Evolutionary conservation across 1,139 yeast genomes (phyloP).

Genomic region (Magnusiomyces suaveolens): DNA sequence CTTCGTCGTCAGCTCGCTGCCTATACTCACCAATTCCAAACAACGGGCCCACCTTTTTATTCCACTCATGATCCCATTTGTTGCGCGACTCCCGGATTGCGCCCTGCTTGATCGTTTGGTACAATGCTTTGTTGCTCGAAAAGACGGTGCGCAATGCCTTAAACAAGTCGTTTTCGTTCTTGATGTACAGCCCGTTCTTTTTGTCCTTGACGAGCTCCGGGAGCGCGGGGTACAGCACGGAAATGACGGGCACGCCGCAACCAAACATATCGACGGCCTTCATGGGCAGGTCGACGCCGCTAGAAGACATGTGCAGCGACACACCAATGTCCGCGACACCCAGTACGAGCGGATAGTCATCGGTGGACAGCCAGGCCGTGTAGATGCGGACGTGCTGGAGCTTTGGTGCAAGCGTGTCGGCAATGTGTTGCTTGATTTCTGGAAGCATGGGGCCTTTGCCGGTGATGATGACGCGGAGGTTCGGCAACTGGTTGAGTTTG

Average conservation of each 20-base stretch:
- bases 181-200: constrained; percentile 39
- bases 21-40: constrained; percentile 30
- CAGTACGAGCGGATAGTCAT: constrained; percentile 69
- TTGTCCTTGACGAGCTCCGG: constrained; percentile 33
- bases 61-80: constrained; percentile 79
- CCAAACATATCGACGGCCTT: constrained; percentile 95
- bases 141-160: constrained; percentile 42
- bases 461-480: constrained; percentile 62
- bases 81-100: constrained; percentile 57
- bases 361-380: constrained; percentile 68
- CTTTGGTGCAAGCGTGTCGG: constrained; percentile 17
- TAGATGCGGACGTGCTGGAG: constrained; percentile 40
- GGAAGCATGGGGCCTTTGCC: constrained; percentile 86
- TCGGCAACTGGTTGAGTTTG: constrained; percentile 33
- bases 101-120: constrained; percentile 45
- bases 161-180: constrained; percentile 41
- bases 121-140: constrained; percentile 27
- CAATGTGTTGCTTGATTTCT: constrained; percentile 37
- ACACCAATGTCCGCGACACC: constrained; percentile 79
- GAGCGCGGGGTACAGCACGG: constrained; percentile 61
- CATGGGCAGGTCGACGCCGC: constrained; percentile 95
- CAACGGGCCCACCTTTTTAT: constrained; percentile 32
- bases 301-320: constrained; percentile 82
- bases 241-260: constrained; percentile 84
- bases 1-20: constrained; percentile 16